These are phyloP conservation scores for Aspergillus novoparasiticus DNA, from an alignment of 2,329 filamentous ascomycete species.

Conservation along the genomic window DNA sequence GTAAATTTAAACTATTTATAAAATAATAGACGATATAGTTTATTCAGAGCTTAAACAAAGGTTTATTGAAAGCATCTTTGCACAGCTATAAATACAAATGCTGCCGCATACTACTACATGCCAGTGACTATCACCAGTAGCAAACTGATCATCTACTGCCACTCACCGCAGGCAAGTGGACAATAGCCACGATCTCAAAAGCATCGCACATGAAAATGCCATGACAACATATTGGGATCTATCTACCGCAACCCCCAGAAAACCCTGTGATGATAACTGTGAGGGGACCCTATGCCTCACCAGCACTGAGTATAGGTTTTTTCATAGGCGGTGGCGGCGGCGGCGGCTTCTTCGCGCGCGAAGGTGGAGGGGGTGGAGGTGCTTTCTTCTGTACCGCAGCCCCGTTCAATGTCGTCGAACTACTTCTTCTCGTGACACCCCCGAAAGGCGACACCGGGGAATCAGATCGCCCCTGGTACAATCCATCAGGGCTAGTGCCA, in stretches of 20 bases:
- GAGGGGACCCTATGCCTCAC: slow-evolving; percentile 22
- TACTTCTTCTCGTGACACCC: slow-evolving; percentile 55
- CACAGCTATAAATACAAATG: background rate
- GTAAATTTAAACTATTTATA: background rate
- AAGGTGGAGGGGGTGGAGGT: slow-evolving; percentile 65
- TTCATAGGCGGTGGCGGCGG: slow-evolving; percentile 68
- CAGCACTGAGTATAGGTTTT: slow-evolving; percentile 44
- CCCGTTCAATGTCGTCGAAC: slow-evolving; percentile 47
- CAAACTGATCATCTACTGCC: background rate
- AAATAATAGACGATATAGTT: background rate
- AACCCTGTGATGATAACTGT: background rate
- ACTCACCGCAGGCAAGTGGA: background rate
- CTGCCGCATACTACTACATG: background rate
- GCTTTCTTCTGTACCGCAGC: slow-evolving; percentile 51
- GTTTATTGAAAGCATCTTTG: background rate
- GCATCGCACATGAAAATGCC: background rate
- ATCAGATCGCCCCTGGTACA: slow-evolving; percentile 52
- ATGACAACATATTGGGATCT: background rate
- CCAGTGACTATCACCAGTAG: background rate
- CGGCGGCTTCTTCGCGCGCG: slow-evolving; percentile 65
- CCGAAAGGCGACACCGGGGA: slow-evolving; percentile 58
- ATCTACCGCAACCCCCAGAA: background rate
- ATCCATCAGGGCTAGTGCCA: slow-evolving; percentile 51
- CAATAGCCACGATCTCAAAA: background rate
- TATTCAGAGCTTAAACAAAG: background rate